Conservation (phyloP, 2,329 filamentous ascomycete species). For the Fusarium sp. region DNA sequence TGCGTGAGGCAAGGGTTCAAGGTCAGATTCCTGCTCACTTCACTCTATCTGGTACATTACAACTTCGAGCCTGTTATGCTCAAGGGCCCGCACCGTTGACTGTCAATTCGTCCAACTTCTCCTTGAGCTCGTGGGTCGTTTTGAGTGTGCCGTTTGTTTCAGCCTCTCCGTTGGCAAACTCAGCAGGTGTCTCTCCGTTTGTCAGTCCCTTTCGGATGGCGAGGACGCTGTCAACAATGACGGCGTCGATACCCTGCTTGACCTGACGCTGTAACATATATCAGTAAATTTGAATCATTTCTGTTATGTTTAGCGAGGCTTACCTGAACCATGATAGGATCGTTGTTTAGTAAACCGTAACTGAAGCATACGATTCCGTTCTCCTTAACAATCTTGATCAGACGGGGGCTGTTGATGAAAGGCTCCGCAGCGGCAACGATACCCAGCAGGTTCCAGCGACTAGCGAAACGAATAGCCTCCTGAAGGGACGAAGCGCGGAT, state of each 20-base stretch:
- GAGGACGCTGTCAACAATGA: slow-evolving; percentile 95
- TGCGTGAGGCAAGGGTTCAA: slow-evolving; percentile 10
- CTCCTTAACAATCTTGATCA: slow-evolving; percentile 94
- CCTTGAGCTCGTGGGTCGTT: slow-evolving; percentile 26
- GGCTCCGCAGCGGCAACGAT: slow-evolving; percentile 91
- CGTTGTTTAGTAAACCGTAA: slow-evolving; percentile 92
- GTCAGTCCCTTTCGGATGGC: slow-evolving; percentile 92
- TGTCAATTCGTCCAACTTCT: slow-evolving; percentile 38
- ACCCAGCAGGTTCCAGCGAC: slow-evolving; percentile 92
- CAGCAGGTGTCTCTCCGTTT: slow-evolving; percentile 41
- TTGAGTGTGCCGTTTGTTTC: slow-evolving; percentile 33
- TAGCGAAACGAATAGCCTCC: slow-evolving; percentile 94
- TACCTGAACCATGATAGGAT: slow-evolving; percentile 86
- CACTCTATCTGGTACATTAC: slow-evolving; percentile 8
- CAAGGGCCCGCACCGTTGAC: slow-evolving; percentile 35
- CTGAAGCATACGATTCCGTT: slow-evolving; percentile 93
- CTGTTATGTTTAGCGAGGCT: slow-evolving; percentile 45
- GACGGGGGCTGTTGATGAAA: slow-evolving; percentile 85
- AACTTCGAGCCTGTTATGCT: slow-evolving; percentile 13
- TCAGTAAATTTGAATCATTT: slow-evolving; percentile 14
- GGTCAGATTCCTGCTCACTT: slow-evolving; percentile 6
- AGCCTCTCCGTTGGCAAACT: slow-evolving; percentile 19
- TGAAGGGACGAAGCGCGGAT: slow-evolving; percentile 91
- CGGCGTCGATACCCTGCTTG: slow-evolving; percentile 94
- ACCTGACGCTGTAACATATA: slow-evolving; percentile 75